phyloP scores from a whole-genome alignment of 225 moss, liverwort and hornwort genomes.

The Polytrichum commune region DNA sequence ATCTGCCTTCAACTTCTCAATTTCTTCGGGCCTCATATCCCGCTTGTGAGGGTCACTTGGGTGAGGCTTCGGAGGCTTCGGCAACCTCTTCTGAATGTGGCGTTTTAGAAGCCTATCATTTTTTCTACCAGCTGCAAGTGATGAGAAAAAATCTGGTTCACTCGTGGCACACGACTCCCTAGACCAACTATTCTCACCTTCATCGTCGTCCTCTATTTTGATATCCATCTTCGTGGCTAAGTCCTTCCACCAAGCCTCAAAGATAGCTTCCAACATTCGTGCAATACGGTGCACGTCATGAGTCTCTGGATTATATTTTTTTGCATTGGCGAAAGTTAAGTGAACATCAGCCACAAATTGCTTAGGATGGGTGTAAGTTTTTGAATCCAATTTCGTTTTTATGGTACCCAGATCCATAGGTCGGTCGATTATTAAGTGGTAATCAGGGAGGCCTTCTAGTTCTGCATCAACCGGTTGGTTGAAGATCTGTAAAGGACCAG shows the following conservation, averaged over 20 bases:
- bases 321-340: not conserved
- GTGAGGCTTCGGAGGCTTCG: not conserved
- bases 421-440: not conserved
- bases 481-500: not conserved
- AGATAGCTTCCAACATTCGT: not conserved
- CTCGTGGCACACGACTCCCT: not conserved
- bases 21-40: not conserved
- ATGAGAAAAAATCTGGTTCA: not conserved
- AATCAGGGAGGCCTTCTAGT: not conserved
- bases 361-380: not conserved
- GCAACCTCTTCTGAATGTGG: not conserved
- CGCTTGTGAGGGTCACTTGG: not conserved
- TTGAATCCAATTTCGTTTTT: not conserved
- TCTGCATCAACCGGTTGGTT: not conserved
- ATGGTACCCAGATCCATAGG: not conserved
- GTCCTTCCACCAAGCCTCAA: not conserved
- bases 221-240: too few relatives aligned
- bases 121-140: too few relatives aligned
- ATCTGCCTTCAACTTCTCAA: not conserved
- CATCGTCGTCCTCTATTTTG: not conserved
- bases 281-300: not conserved
- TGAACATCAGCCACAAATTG: not conserved
- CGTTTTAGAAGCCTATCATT: too few relatives aligned
- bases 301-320: not conserved
- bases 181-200: not conserved